Base-by-base conservation (phyloP, 768 basidiomycete genomes). In the Serendipita indica region DNA sequence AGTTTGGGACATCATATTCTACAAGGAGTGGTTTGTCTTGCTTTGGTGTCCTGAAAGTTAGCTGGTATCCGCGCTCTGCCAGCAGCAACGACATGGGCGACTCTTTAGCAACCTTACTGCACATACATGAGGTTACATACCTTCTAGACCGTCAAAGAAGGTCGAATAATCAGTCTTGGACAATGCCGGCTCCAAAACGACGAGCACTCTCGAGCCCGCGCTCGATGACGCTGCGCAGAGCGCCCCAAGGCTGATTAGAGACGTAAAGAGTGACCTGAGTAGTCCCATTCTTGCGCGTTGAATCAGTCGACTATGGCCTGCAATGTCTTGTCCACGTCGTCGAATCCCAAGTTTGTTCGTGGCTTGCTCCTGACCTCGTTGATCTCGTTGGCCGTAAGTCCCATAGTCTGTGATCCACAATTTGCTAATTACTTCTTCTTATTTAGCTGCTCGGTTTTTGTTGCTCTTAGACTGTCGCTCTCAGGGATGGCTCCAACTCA, bases 1-100 rank as follows among this genome's bases (percentile, higher is more conserved):
- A 96, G 46, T 77, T 73, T 35, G 84, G 79, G 20, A 84, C 77
- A 64, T 81, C 88, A 68, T 84, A 81, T 65, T 83, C 75, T 22
- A 84, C 72, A 37, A 91, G 70, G 22, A 76, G 69, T 7, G 89
- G 86, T 46, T 71, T 72, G 43, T 79, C 78, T 57, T 85, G 86
- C 69, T 83, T 89, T 14, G 92, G 88, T 20, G 77, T 75, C 57
- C 92, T 84, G 75, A 93, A 91, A 0, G 86, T 91, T 45, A 97
- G 72, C 56, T 87, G 75, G 70, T 87, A 96, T 6, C 94, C 94
- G 61, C 81, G 75, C 49, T 80, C 89, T 93, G 65, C 14, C 60
- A 30, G 25, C 49, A 45, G 57, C 57, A 49, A 57, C 60, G 22
- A 49, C 12, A 20, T 46, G 37, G 32, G 33, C 25, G 3, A 33